phyloP scores from a whole-genome alignment of 805 yeast species.

The Yarrowia keelungensis region DNA sequence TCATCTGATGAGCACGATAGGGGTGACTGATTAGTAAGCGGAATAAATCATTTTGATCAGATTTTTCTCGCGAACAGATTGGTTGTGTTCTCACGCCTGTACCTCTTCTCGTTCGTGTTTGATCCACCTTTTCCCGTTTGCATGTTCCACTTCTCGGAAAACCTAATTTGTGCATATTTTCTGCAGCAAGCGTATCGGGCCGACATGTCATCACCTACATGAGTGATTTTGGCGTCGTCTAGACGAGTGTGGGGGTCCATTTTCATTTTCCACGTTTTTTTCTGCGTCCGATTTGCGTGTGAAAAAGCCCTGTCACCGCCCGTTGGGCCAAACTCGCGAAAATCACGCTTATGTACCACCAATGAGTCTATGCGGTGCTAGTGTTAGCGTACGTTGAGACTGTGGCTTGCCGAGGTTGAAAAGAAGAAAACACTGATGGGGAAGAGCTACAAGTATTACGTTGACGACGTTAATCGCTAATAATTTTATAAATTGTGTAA shows the following conservation, averaged over 20 bases:
- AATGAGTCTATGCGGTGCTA: constrained; percentile 10
- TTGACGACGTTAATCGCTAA: too few relatives aligned
- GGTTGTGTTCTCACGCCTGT: too few relatives aligned
- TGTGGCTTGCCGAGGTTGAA: constrained; percentile 2
- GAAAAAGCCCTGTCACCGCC: background rate
- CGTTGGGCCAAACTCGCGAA: background rate
- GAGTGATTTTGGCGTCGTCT: background rate
- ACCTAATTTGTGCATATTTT: background rate
- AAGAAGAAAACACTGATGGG: too few relatives aligned
- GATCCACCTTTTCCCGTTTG: too few relatives aligned
- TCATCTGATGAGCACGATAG: too few relatives aligned
- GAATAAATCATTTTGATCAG: background rate
- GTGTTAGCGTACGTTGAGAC: background rate
- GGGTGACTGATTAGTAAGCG: background rate
- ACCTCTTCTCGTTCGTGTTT: too few relatives aligned
- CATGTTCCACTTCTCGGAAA: background rate
- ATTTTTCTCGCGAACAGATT: too few relatives aligned
- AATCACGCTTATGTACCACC: constrained; percentile 9
- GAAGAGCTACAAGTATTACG: too few relatives aligned
- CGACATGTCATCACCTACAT: background rate
- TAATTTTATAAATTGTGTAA: too few relatives aligned
- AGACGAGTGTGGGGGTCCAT: background rate
- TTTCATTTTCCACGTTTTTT: background rate
- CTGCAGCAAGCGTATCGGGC: background rate
- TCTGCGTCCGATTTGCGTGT: too few relatives aligned